Evolutionary conservation across 805 yeast genomes (phyloP), one percentile per base, ranked within the genome.

Genomic region (Sungouiella blattae): DNA sequence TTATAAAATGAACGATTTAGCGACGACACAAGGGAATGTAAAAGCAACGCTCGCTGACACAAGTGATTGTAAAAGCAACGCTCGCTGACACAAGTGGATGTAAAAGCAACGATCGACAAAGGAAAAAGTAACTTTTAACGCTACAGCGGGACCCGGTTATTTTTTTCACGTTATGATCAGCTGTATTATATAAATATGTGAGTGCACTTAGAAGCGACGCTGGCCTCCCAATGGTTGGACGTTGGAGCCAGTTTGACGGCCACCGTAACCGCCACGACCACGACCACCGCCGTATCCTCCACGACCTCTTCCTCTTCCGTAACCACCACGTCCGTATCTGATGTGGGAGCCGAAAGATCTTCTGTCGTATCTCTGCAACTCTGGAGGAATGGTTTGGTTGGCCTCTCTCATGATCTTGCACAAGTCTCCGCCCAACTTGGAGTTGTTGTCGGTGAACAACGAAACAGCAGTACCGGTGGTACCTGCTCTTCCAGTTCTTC

Each of bases 401-500:
- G 98, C 98, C 75, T 93, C 98, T 64, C 81, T 78, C 75, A 93
- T 75, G 56, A 93, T 89, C 55, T 84, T 82, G 55, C 91, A 77
- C 58, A 93, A 76, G 55, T 87, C 93, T 54, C 86, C 84, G 51
- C 98, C 97, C 66, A 88, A 77, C 69, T 83, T 79, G 52, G 87
- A 71, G 73, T 88, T 87, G 48, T 74, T 89, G 47, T 79, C 84
- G 40, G 97, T 87, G 77, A 93, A 93, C 64, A 91, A 79, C 6
- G 98, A 87, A 49, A 88, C 78, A 37, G 98, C 97, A 44, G 93
- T 89, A 77, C 98, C 98, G 44, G 75, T 74, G 44, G 88, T 81
- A 64, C 98, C 98, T 50, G 97, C 98, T 78, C 98, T 87, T 64
- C 98, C 98, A 47, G 98, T 89, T 79, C 97, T 89, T 67, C 98